Percentiles rank a stretch among this genome's conserved stretches.
These are phyloP conservation scores for Trichothecium sympodiale DNA, from an alignment of 2,329 filamentous ascomycete genomes.

Conservation along the genomic window DNA sequence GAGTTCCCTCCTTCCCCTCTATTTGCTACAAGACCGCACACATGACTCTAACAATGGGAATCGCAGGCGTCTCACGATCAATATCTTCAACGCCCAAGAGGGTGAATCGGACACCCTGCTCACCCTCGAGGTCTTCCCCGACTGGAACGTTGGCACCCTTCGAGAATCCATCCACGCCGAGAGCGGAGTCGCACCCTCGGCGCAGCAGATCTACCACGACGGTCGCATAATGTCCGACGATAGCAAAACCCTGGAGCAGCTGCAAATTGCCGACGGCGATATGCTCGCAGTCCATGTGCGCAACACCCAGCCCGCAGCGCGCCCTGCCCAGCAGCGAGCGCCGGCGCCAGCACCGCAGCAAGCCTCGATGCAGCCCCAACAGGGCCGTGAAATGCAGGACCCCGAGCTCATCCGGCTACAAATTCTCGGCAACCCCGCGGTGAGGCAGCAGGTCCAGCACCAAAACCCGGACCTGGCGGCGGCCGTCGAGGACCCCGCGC, in stretches of 20 bases:
- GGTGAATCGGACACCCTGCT: constrained; percentile 62
- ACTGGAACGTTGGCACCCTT: constrained; percentile 74
- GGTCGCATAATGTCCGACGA: constrained; percentile 71
- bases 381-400: constrained; percentile 41
- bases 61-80: constrained; percentile 75
- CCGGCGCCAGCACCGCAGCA: constrained; percentile 19
- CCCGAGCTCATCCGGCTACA: constrained; percentile 75
- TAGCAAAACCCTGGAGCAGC: constrained; percentile 67
- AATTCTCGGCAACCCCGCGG: constrained; percentile 65
- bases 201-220: constrained; percentile 85
- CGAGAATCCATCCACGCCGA: constrained; percentile 85
- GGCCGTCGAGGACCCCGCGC: constrained; percentile 62
- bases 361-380: constrained; percentile 18
- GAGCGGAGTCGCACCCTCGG: constrained; percentile 56
- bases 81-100: constrained; percentile 64
- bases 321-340: constrained; percentile 15
- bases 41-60: neutral
- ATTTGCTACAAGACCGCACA: neutral
- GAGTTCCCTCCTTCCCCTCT: neutral
- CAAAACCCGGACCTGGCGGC: constrained; percentile 68
- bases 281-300: constrained; percentile 79
- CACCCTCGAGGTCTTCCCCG: constrained; percentile 68
- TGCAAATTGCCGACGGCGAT: constrained; percentile 76
- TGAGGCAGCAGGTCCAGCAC: constrained; percentile 59
- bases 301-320: constrained; percentile 11